These are phyloP conservation scores for Infundibulicybe gibba DNA, from an alignment of 768 basidiomycete genomes.

Conservation along the genomic window DNA sequence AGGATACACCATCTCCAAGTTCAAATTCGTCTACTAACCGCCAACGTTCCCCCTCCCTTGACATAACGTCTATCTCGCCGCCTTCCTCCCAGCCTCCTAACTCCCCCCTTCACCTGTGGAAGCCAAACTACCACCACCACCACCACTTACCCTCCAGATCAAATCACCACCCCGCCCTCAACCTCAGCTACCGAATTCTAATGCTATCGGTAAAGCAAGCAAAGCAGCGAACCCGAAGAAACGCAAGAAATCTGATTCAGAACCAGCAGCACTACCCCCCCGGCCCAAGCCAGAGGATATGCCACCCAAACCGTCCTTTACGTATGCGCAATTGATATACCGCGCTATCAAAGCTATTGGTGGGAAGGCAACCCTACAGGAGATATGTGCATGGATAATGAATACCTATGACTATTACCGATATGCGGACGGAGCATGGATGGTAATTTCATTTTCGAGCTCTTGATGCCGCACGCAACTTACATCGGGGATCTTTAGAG, in stretches of 20 bases:
- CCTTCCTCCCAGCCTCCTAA: conserved; percentile 78
- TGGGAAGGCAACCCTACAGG: conserved; percentile 86
- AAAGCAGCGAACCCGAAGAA: conserved; percentile 55
- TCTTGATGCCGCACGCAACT: conserved; percentile 3
- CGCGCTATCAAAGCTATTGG: conserved; percentile 79
- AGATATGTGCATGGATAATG: conserved; percentile 91
- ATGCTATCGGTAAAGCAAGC: conserved; percentile 47
- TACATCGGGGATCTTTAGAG: conserved; percentile 48
- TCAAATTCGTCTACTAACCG: conserved; percentile 67
- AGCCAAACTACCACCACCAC: conserved; percentile 41
- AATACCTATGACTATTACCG: conserved; percentile 88
- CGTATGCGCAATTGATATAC: conserved; percentile 91
- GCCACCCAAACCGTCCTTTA: conserved; percentile 85
- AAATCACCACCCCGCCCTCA: conserved; percentile 28
- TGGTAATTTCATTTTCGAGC: conserved; percentile 47
- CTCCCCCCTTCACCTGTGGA: conserved; percentile 63
- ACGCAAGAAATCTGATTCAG: conserved; percentile 62
- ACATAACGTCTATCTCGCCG: conserved; percentile 78
- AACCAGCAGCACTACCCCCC: conserved; percentile 28
- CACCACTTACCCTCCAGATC: conserved; percentile 17
- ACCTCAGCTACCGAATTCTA: conserved; percentile 60
- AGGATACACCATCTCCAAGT: conserved; percentile 79
- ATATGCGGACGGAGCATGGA: conserved; percentile 87
- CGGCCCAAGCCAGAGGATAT: conserved; percentile 67
- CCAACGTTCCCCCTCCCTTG: conserved; percentile 76